Evolutionary conservation across 495 filamentous ascomycete species (phyloP), one percentile per base, ranked within the genome.

Genomic region (Friedmanniomyces endolithicus): DNA sequence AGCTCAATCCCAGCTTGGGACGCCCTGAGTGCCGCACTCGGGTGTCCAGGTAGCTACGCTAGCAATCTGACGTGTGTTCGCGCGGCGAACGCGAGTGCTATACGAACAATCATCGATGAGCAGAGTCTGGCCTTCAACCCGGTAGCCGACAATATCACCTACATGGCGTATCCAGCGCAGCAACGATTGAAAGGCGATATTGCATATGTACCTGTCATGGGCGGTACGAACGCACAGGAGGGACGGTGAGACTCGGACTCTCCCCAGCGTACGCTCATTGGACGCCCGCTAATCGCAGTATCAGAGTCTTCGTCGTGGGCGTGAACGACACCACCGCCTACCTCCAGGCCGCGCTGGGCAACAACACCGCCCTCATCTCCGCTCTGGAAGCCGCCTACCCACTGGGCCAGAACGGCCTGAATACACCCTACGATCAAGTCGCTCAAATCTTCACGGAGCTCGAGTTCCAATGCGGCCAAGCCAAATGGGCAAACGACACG

Each of bases 201-300:
- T 29, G 65, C 65, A 0, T 22, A 53, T 17, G 55, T 64, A 11
- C 67, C 67, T 1, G 56, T 65, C 6, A 40, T 69, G 23, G 35
- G 48, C 20, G 66, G 66, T 20, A 59, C 62, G 6, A 66, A 65
- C 46, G 37, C 53, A 0, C 53, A 62, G 12, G 66, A 68, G 50
- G 66, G 66, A 20, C 63, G 66, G 54, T 56, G 43, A 12, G 53
- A 4, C 8, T 11, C 46, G 19, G 11, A 22, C n/a, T 31, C 23
- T 20, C n/a, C 14, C n/a, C 37, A 12, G 29, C 54, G 31, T 25
- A 39, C 2, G 2, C 50, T 40, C 44, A 16, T 22, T 14, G 9
- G 17, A 3, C 14, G 12, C 9, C 24, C n/a, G 19, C 25, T 50
- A 34, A 31, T n/a, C 9, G 7, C 3, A 8, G 4, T 22, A 7